A percentile compares a stretch with the other conserved stretches of the same genome.
Evolutionary conservation across 306 rosid genomes (phyloP).

Genomic region (Cajanus cajan): DNA sequence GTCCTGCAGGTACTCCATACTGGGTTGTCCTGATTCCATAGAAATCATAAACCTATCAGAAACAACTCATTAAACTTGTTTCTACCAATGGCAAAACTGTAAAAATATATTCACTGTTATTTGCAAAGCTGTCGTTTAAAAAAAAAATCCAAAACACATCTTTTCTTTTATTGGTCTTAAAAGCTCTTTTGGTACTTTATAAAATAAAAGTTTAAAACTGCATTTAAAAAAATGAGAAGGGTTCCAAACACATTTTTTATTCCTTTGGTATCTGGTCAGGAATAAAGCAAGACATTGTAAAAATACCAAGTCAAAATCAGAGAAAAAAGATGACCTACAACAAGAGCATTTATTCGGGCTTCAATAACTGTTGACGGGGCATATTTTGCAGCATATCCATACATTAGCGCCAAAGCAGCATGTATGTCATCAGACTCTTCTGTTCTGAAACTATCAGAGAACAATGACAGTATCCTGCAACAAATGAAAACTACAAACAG

Average conservation of each 20-base stretch:
- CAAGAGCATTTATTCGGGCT: slow-evolving; percentile 96
- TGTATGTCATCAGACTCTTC: slow-evolving; percentile 94
- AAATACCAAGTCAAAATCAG: slow-evolving; percentile 13
- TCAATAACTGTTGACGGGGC: slow-evolving; percentile 98
- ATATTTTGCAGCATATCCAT: slow-evolving; percentile 98
- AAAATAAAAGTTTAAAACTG: neutral
- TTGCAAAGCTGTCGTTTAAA: neutral
- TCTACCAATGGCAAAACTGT: too few species aligned
- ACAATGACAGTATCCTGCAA: slow-evolving; percentile 84
- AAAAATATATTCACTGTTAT: too few species aligned
- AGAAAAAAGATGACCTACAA: slow-evolving; percentile 66
- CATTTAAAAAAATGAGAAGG: neutral
- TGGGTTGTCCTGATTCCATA: too few species aligned
- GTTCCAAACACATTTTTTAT: neutral
- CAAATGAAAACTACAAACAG: slow-evolving; percentile 35
- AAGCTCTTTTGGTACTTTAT: neutral
- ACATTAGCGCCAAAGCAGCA: slow-evolving; percentile 98
- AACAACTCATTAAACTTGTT: too few species aligned
- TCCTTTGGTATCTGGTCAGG: neutral
- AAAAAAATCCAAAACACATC: neutral
- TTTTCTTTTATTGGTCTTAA: neutral
- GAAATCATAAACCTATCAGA: too few species aligned
- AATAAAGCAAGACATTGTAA: slow-evolving; percentile 16
- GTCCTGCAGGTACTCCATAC: too few species aligned
- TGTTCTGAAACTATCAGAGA: slow-evolving; percentile 75